A percentile compares a stretch with the other conserved stretches of the same genome.
phyloP scores from a whole-genome alignment of 192 early-diverging fungal genomes.

The Coemansia sp. region DNA sequence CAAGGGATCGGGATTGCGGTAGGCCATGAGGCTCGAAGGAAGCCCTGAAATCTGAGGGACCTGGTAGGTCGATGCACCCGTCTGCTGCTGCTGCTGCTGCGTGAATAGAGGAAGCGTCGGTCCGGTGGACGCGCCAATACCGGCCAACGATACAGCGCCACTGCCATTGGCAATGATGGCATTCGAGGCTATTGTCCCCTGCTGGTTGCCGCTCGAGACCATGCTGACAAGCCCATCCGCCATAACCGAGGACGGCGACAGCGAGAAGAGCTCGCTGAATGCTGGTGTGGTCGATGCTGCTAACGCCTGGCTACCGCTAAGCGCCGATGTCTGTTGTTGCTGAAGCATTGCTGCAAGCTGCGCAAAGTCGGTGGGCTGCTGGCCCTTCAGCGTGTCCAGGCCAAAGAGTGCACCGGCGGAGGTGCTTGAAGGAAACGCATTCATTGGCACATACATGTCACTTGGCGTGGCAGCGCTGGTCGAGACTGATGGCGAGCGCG shows the following conservation, averaged over 20 bases:
- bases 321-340: conserved; percentile 15
- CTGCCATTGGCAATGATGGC: not conserved
- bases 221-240: conserved; percentile 35
- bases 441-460: conserved; percentile 51
- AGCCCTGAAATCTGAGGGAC: conserved; percentile 8
- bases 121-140: not conserved
- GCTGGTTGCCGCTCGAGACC: conserved; percentile 10
- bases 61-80: conserved; percentile 8
- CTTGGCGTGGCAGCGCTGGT: conserved; percentile 20
- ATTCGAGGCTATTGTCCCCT: not conserved
- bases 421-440: not conserved
- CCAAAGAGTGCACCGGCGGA: conserved; percentile 11
- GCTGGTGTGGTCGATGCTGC: conserved; percentile 38
- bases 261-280: conserved; percentile 39
- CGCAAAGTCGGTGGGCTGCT: conserved; percentile 16
- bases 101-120: not conserved
- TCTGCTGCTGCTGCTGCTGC: conserved; percentile 4
- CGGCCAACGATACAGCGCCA: not conserved
- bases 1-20: conserved; percentile 52
- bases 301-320: conserved; percentile 5
- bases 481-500: conserved; percentile 18
- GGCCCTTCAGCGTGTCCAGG: conserved; percentile 36
- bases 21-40: conserved; percentile 49
- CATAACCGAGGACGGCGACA: conserved; percentile 27
- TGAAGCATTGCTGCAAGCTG: conserved; percentile 36